A percentile compares a stretch with the other conserved stretches of the same genome.
Evolutionary conservation across 441 rosid species (phyloP).

Genomic region (Eutrema salsugineum): DNA sequence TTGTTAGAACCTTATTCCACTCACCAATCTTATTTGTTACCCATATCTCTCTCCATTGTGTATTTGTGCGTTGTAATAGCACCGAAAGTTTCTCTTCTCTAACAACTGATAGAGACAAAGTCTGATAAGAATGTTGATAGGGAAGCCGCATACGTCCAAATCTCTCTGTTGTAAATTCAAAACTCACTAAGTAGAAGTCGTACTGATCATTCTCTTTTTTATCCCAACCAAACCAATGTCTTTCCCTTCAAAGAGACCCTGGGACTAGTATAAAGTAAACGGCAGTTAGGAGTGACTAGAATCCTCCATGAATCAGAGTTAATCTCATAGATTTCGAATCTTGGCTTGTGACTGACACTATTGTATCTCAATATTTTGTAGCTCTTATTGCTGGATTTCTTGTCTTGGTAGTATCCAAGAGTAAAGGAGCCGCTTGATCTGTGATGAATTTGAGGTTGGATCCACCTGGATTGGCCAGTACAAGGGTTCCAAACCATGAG

Average conservation of each 20-base stretch:
- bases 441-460: neutral
- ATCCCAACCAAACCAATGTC: neutral
- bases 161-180: neutral
- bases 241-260: neutral
- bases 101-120: neutral
- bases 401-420: neutral
- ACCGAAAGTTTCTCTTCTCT: neutral
- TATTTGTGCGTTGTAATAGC: neutral
- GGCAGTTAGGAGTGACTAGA: neutral
- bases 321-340: neutral
- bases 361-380: neutral
- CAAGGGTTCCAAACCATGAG: constrained; percentile 4
- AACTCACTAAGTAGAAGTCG: neutral
- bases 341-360: neutral
- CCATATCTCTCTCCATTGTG: neutral
- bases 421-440: neutral
- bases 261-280: neutral
- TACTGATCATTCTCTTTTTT: neutral
- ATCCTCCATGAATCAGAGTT: neutral
- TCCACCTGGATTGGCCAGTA: neutral
- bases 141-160: neutral
- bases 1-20: neutral
- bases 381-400: neutral
- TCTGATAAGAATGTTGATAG: neutral
- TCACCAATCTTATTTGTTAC: neutral